Evolutionary conservation across 441 rosid genomes (phyloP).

Genomic region (Arabidopsis lyrata): DNA sequence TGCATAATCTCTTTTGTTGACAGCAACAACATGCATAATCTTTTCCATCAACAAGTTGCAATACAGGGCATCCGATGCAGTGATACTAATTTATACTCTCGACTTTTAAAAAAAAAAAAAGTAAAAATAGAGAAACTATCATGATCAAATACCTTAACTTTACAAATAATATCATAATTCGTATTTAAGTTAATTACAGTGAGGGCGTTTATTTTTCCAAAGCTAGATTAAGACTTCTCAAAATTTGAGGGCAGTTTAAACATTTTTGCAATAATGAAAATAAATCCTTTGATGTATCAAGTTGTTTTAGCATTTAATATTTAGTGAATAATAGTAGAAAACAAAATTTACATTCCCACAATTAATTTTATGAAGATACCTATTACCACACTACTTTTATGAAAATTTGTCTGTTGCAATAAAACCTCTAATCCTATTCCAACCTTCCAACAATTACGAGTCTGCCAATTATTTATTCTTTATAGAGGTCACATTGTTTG

Average conservation of each 20-base stretch:
- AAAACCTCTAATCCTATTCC: background rate
- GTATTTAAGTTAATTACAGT: too few relatives aligned
- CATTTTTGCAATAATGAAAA: too few relatives aligned
- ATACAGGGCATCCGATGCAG: conserved; percentile 31
- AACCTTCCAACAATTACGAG: conserved; percentile 5
- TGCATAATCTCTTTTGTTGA: background rate
- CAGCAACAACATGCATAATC: background rate
- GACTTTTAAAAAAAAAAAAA: background rate
- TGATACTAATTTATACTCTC: background rate
- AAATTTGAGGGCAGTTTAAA: too few relatives aligned
- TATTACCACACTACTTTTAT: background rate
- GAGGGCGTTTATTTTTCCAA: too few relatives aligned
- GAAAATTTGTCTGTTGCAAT: background rate
- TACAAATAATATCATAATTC: background rate
- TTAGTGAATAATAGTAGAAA: background rate
- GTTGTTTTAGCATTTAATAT: background rate
- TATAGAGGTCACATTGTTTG: conserved; percentile 9
- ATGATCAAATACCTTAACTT: background rate
- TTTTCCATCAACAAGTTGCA: conserved; percentile 9
- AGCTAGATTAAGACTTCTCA: too few relatives aligned
- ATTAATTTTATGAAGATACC: background rate
- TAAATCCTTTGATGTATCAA: too few relatives aligned
- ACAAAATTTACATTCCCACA: background rate
- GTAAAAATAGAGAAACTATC: background rate
- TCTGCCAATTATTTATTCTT: background rate